Conservation (phyloP, 805 yeast species). For the Monosporozyma aquatica region DNA sequence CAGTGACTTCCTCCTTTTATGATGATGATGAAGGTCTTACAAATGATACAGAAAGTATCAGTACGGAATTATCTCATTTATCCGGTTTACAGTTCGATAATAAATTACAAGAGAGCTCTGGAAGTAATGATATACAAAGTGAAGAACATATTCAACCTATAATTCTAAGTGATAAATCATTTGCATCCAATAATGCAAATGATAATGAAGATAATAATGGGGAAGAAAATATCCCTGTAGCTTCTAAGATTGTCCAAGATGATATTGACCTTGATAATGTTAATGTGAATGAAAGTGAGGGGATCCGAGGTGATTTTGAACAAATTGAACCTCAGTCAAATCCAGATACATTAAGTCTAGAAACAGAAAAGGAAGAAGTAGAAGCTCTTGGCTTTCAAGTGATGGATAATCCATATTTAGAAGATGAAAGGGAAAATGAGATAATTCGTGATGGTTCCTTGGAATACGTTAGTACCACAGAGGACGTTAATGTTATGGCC, state of each 20-base stretch:
- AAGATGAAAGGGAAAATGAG: background rate
- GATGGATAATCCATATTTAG: background rate
- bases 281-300: too few relatives aligned
- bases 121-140: too few relatives aligned
- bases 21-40: conserved; percentile 1
- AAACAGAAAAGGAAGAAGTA: background rate
- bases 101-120: too few relatives aligned
- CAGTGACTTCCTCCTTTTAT: conserved; percentile 1
- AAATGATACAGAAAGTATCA: background rate
- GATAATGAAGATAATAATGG: background rate
- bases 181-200: background rate
- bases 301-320: too few relatives aligned
- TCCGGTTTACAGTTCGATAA: background rate
- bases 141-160: conserved; percentile 2
- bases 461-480: conserved; percentile 1
- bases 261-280: too few relatives aligned
- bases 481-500: conserved; percentile 1
- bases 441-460: background rate
- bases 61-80: background rate
- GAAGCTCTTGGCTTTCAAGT: background rate
- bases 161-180: background rate
- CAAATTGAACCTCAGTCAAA: too few relatives aligned
- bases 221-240: too few relatives aligned
- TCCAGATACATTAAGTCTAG: too few relatives aligned
- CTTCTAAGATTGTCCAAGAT: too few relatives aligned